Percentiles rank a stretch among this genome's conserved stretches.
Evolutionary conservation across 345 rosid species (phyloP).

Genomic region (Clarkia xantiana): DNA sequence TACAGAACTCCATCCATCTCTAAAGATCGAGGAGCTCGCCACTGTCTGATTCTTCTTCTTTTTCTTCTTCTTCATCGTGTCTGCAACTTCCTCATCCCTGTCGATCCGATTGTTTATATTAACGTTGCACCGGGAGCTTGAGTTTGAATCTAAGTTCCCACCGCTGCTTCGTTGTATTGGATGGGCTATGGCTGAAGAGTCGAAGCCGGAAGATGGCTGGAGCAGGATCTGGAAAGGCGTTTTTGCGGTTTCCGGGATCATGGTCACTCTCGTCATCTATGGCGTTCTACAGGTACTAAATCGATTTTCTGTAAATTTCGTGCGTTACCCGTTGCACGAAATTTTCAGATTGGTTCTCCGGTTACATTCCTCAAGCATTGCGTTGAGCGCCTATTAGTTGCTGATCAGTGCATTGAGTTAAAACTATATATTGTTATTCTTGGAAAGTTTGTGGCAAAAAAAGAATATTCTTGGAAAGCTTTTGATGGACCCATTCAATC

Average conservation of each 20-base stretch:
- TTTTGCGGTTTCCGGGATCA: constrained; percentile 73
- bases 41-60: not conserved
- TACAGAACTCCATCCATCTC: not conserved
- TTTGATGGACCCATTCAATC: too few species aligned
- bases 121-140: not conserved
- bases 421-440: too few species aligned
- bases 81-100: too few species aligned
- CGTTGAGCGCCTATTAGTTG: too few species aligned
- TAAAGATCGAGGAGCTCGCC: not conserved
- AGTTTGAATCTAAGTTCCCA: not conserved
- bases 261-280: constrained; percentile 84
- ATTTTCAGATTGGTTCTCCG: too few species aligned
- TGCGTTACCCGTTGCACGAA: too few species aligned
- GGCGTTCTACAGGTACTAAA: constrained; percentile 64
- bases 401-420: too few species aligned
- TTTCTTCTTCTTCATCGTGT: not conserved
- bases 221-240: constrained; percentile 57
- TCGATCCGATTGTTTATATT: too few species aligned
- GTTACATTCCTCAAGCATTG: too few species aligned
- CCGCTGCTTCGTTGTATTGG: constrained; percentile 7
- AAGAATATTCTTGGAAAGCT: too few species aligned
- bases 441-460: too few species aligned
- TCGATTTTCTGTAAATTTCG: not conserved
- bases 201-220: constrained; percentile 25
- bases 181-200: constrained; percentile 60